Percentiles rank a stretch among this genome's conserved stretches.
Evolutionary conservation across 2,329 filamentous ascomycete species (phyloP).

Genomic region (Talaromyces sp.): DNA sequence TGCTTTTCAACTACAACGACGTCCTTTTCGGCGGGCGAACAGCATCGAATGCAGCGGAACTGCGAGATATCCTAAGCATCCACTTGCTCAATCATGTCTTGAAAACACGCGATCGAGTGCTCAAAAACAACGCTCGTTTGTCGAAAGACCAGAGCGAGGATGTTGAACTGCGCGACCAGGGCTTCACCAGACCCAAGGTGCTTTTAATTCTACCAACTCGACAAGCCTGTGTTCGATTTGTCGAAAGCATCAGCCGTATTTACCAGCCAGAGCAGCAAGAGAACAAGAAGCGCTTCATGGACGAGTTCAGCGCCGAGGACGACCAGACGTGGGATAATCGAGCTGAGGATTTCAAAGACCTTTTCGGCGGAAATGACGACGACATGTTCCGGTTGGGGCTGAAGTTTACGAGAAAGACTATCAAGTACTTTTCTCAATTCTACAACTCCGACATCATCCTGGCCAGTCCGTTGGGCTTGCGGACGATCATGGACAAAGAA

Average conservation of each 20-base stretch:
- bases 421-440: conserved; percentile 93
- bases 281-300: conserved; percentile 87
- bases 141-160: conserved; percentile 62
- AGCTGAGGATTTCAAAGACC: conserved; percentile 78
- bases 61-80: conserved; percentile 70
- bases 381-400: conserved; percentile 95
- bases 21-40: conserved; percentile 70
- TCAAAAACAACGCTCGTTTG: conserved; percentile 85
- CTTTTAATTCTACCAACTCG: conserved; percentile 86
- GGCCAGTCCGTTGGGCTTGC: conserved; percentile 81
- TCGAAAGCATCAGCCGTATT: conserved; percentile 70
- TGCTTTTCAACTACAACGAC: conserved; percentile 79
- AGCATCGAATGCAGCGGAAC: conserved; percentile 58
- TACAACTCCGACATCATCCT: conserved; percentile 96
- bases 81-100: conserved; percentile 90
- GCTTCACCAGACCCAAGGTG: conserved; percentile 90
- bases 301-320: conserved; percentile 68
- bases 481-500: conserved; percentile 79
- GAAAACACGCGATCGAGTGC: conserved; percentile 84
- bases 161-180: conserved; percentile 80
- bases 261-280: conserved; percentile 86
- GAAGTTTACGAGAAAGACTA: conserved; percentile 92
- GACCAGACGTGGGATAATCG: conserved; percentile 67
- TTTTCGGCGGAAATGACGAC: conserved; percentile 93
- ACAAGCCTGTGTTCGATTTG: conserved; percentile 72